Percentiles rank a stretch among this genome's conserved stretches.
These are phyloP conservation scores for Fusarium compactum DNA, from an alignment of 2,329 filamentous ascomycete species.

Conservation along the genomic window DNA sequence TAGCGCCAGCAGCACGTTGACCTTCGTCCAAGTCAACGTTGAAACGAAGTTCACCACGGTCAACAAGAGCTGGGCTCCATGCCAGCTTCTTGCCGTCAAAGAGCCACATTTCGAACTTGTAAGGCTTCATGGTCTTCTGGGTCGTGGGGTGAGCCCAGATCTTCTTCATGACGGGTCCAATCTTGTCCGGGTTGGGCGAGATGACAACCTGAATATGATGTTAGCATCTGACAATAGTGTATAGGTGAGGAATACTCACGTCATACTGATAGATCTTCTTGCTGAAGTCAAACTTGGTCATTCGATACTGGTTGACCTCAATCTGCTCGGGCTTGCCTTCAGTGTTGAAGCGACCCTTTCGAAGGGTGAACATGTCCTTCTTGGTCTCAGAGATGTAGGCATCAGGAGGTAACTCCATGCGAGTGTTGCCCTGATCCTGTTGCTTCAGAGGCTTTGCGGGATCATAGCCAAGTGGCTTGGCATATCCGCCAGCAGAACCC, in stretches of 20 bases:
- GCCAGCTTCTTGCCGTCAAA: slow-evolving; percentile 88
- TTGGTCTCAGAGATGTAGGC: slow-evolving; percentile 59
- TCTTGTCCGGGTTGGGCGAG: slow-evolving; percentile 71
- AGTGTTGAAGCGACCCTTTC: slow-evolving; percentile 63
- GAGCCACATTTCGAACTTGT: slow-evolving; percentile 68
- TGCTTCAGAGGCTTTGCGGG: slow-evolving; percentile 54
- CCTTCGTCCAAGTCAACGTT: slow-evolving; percentile 80
- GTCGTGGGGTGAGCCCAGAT: slow-evolving; percentile 77
- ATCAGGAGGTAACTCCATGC: slow-evolving; percentile 70
- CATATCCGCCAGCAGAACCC: slow-evolving; percentile 42
- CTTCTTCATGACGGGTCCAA: slow-evolving; percentile 75
- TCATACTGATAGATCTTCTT: slow-evolving; percentile 85
- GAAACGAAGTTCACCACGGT: slow-evolving; percentile 65
- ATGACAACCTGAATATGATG: slow-evolving; percentile 68
- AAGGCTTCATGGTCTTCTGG: slow-evolving; percentile 64
- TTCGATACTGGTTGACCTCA: slow-evolving; percentile 80
- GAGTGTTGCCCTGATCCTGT: slow-evolving; percentile 56
- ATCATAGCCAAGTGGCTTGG: slow-evolving; percentile 56
- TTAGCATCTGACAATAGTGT: slow-evolving; percentile 12
- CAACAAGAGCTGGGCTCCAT: slow-evolving; percentile 69
- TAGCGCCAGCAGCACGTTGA: slow-evolving; percentile 55
- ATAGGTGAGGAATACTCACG: slow-evolving; percentile 65
- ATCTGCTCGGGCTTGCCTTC: slow-evolving; percentile 67
- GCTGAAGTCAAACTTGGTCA: slow-evolving; percentile 67
- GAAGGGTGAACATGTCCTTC: slow-evolving; percentile 53